Conservation (phyloP, 768 basidiomycete species). For the Hypsizygus marmoreus region DNA sequence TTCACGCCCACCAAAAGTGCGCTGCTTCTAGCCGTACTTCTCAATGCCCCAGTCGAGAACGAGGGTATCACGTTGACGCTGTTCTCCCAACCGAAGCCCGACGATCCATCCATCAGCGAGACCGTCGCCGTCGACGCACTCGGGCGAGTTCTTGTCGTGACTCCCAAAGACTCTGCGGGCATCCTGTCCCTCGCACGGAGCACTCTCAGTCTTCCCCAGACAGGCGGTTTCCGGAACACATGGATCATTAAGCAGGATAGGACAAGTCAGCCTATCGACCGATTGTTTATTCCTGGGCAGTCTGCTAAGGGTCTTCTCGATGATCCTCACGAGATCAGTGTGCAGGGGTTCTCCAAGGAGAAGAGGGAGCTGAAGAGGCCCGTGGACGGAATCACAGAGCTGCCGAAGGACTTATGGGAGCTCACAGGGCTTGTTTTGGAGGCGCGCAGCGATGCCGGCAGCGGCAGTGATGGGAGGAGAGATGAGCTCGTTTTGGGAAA, state of each 20-base stretch:
- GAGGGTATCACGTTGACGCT: slow-evolving; percentile 39
- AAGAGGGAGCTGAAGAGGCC: slow-evolving; percentile 27
- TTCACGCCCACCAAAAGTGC: slow-evolving; percentile 28
- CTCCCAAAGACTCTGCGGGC: slow-evolving; percentile 26
- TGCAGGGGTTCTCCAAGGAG: slow-evolving; percentile 36
- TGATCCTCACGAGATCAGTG: slow-evolving; percentile 30
- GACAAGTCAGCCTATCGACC: slow-evolving; percentile 36
- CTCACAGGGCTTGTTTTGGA: slow-evolving; percentile 34
- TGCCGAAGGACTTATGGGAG: slow-evolving; percentile 33
- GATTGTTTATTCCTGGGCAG: slow-evolving; percentile 27
- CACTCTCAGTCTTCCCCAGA: slow-evolving; percentile 23
- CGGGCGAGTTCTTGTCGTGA: slow-evolving; percentile 28
- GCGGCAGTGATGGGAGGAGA: slow-evolving; percentile 16
- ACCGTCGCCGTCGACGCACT: slow-evolving; percentile 32
- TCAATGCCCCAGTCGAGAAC: slow-evolving; percentile 33
- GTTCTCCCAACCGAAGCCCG: slow-evolving; percentile 21
- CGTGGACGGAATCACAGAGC: slow-evolving; percentile 24
- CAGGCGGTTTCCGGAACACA: slow-evolving; percentile 33
- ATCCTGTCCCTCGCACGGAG: slow-evolving; percentile 25
- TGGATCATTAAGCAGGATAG: slow-evolving; percentile 32
- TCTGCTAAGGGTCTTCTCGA: slow-evolving; percentile 13
- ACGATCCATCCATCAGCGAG: slow-evolving; percentile 10
- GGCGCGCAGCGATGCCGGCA: slow-evolving; percentile 25
- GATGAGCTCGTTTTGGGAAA: slow-evolving; percentile 27
- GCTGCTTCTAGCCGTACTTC: slow-evolving; percentile 32